Evolutionary conservation across 169 alveolate genomes (phyloP).

Genomic region (Eimeria necatrix): DNA sequence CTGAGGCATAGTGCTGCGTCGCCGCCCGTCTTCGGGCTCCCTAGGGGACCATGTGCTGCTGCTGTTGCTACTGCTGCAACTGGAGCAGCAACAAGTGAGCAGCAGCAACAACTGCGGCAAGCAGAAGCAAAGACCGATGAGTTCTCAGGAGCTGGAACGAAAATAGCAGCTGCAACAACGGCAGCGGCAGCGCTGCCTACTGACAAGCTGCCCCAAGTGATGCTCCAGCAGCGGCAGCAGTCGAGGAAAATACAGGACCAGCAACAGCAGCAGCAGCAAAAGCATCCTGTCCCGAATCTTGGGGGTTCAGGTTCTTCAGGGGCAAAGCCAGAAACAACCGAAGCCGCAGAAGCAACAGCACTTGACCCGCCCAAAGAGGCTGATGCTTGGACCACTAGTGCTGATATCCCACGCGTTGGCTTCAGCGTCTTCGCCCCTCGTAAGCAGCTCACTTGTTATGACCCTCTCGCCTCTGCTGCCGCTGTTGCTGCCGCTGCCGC

Average conservation of each 20-base stretch:
- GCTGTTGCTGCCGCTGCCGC: conserved; percentile 58
- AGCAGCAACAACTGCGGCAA: background rate
- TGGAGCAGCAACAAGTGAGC: background rate
- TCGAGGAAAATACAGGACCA: background rate
- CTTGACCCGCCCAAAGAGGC: background rate
- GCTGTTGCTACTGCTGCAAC: background rate
- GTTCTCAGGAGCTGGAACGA: background rate
- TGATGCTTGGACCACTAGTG: background rate
- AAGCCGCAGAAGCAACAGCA: background rate
- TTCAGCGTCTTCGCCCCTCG: background rate
- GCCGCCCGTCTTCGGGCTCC: conserved; percentile 15
- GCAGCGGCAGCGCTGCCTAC: conserved; percentile 39
- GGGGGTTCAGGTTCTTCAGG: background rate
- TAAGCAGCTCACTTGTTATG: conserved; percentile 32
- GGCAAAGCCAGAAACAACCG: background rate
- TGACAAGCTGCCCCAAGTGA: conserved; percentile 28
- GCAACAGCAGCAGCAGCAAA: conserved; percentile 17
- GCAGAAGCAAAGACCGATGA: background rate
- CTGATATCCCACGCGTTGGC: background rate
- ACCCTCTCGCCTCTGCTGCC: conserved; percentile 45
- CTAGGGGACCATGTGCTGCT: background rate
- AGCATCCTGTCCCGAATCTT: background rate
- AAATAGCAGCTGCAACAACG: background rate
- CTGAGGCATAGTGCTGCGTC: conserved; percentile 26
- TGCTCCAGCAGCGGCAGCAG: conserved; percentile 24